These are phyloP conservation scores for Spergularia marina DNA, from an alignment of 148 eudicot genomes.

Conservation along the genomic window DNA sequence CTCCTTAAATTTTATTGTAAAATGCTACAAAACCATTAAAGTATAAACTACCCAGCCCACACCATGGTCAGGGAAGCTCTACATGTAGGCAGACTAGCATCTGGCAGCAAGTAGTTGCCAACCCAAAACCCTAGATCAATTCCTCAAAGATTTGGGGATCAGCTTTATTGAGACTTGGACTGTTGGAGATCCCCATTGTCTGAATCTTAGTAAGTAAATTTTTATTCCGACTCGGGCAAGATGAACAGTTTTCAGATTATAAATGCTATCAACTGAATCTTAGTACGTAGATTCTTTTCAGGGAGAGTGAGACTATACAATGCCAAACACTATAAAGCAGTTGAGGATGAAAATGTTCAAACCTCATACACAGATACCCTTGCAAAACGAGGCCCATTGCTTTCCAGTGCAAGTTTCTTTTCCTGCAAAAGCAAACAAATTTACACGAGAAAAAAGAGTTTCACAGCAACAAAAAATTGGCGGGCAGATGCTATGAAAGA, in stretches of 20 bases:
- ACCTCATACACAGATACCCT: constrained; percentile 91
- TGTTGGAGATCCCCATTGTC: too few relatives aligned
- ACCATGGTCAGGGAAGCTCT: background rate
- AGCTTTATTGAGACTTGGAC: too few relatives aligned
- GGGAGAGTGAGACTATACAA: background rate
- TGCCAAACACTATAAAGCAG: constrained; percentile 5
- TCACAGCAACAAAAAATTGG: background rate
- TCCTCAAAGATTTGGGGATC: too few relatives aligned
- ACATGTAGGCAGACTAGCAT: background rate
- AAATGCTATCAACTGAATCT: background rate
- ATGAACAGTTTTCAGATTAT: background rate
- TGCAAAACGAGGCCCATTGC: constrained; percentile 79
- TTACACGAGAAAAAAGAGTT: background rate
- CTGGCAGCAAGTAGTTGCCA: background rate
- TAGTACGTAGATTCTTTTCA: background rate
- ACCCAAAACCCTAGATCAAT: too few relatives aligned
- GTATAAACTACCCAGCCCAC: too few relatives aligned
- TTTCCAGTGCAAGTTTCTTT: constrained; percentile 83
- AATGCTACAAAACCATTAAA: too few relatives aligned
- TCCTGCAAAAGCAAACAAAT: constrained; percentile 43
- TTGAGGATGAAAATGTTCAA: constrained; percentile 17
- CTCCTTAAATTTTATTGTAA: too few relatives aligned
- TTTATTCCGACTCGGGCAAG: background rate
- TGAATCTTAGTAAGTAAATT: background rate
- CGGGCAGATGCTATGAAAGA: background rate